Percentiles rank a stretch among this genome's conserved stretches.
phyloP scores from a whole-genome alignment of 768 basidiomycete genomes.

The Hydnum rufescens region DNA sequence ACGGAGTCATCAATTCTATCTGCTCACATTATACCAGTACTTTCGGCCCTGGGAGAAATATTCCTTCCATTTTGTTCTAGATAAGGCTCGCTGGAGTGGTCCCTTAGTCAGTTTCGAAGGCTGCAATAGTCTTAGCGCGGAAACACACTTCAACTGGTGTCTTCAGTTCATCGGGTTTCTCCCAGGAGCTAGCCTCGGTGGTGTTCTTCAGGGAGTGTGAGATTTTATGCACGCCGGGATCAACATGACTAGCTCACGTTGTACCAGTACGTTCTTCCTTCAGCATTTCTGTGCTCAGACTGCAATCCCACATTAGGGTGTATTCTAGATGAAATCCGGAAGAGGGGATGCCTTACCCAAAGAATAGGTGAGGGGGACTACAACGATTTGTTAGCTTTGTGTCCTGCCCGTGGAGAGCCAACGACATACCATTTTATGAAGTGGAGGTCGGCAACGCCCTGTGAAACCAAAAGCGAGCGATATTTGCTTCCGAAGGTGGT shows the following conservation, averaged over 20 bases:
- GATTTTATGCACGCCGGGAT: not conserved
- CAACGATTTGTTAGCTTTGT: too few species aligned
- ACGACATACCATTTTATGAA: too few species aligned
- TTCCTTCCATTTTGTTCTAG: conserved; percentile 87
- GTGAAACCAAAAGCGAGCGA: too few species aligned
- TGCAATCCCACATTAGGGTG: too few species aligned
- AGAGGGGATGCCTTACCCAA: too few species aligned
- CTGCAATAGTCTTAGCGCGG: not conserved
- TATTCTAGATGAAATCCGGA: too few species aligned
- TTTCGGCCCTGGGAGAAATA: conserved; percentile 84
- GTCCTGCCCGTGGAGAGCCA: too few species aligned
- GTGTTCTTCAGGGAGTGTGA: conserved; percentile 22
- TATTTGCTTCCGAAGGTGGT: too few species aligned
- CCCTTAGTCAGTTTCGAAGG: conserved; percentile 10
- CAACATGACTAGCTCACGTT: conserved; percentile 23
- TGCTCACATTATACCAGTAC: conserved; percentile 68
- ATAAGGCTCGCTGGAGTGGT: conserved; percentile 53
- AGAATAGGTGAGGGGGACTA: too few species aligned
- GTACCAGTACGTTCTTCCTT: conserved; percentile 98
- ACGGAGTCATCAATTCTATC: not conserved
- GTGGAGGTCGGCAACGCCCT: too few species aligned
- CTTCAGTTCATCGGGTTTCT: conserved; percentile 95
- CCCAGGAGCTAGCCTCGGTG: conserved; percentile 88
- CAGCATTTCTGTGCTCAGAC: conserved; percentile 89
- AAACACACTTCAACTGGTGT: conserved; percentile 64